Percentiles rank a stretch among this genome's conserved stretches.
Evolutionary conservation across 495 filamentous ascomycete genomes (phyloP).

Genomic region (Trichoderma asperelloides): DNA sequence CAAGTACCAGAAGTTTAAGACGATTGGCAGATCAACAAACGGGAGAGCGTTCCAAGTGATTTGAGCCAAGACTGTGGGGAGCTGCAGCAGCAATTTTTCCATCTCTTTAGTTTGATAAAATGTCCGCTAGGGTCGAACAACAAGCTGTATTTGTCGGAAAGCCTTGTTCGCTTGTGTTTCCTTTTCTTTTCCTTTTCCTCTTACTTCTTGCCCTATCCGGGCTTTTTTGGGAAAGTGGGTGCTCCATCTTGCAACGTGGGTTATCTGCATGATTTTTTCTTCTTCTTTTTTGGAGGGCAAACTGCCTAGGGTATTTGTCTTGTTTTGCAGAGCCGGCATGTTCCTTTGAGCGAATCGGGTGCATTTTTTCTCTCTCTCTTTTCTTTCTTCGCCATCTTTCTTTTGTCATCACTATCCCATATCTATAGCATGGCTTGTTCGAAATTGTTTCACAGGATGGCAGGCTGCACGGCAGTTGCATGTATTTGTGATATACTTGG

Average conservation of each 20-base stretch:
- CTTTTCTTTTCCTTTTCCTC: background rate
- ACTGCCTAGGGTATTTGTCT: background rate
- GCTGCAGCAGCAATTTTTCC: background rate
- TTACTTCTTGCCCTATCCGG: background rate
- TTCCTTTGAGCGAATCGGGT: constrained; percentile 1
- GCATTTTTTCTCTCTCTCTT: background rate
- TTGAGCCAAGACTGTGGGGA: background rate
- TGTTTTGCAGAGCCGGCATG: background rate
- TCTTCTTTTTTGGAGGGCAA: background rate
- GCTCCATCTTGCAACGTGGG: background rate
- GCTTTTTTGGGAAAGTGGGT: background rate
- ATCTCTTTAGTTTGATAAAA: background rate
- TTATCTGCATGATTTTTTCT: background rate
- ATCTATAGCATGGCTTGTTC: background rate
- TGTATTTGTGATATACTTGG: background rate
- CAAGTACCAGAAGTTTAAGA: constrained; percentile 41
- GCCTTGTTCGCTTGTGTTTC: background rate
- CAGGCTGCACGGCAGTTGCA: constrained; percentile 1
- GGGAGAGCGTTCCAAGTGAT: constrained; percentile 23
- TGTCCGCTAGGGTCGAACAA: background rate
- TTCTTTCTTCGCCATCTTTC: background rate
- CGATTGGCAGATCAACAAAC: constrained; percentile 35
- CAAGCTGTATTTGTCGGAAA: background rate
- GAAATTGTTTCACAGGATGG: background rate
- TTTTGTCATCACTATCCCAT: background rate